phyloP scores from a whole-genome alignment of 352 stramenopile genomes.

The Phytopythium chamaehyphon region DNA sequence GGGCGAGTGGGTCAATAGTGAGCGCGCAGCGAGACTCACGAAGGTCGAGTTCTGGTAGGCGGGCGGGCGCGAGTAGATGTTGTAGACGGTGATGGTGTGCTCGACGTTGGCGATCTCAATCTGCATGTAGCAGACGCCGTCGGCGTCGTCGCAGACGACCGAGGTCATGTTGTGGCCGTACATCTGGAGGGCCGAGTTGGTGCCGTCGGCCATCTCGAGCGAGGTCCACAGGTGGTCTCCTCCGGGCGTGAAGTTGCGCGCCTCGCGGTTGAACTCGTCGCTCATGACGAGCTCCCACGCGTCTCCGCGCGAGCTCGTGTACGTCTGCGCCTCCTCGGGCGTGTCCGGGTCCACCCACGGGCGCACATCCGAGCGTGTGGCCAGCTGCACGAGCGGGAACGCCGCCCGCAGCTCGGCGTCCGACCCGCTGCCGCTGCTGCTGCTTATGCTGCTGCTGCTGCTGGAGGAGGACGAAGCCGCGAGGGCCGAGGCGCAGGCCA shows the following conservation, averaged over 20 bases:
- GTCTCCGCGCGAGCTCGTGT: conserved; percentile 47
- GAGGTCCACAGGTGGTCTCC: conserved; percentile 58
- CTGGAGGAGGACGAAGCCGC: no score
- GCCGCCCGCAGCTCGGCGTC: neutral
- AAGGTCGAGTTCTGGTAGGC: conserved; percentile 46
- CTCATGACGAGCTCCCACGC: conserved; percentile 61
- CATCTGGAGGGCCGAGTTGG: conserved; percentile 56
- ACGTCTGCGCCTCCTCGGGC: conserved; percentile 33
- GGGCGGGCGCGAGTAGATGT: conserved; percentile 55
- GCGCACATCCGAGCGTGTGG: conserved; percentile 37
- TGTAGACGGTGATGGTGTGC: conserved; percentile 63
- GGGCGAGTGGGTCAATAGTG: neutral
- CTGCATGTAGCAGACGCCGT: conserved; percentile 47
- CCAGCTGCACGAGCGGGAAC: conserved; percentile 18
- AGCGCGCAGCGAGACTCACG: conserved; percentile 16
- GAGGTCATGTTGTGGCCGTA: conserved; percentile 67
- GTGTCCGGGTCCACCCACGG: conserved; percentile 63
- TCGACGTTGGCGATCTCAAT: conserved; percentile 54
- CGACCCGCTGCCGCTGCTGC: neutral
- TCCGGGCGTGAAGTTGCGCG: conserved; percentile 51
- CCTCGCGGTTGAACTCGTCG: conserved; percentile 53
- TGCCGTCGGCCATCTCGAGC: conserved; percentile 64
- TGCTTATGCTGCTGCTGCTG: conserved; percentile 13
- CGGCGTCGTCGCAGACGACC: conserved; percentile 40
- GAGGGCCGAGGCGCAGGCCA: no score